Base-by-base conservation (phyloP, 352 stramenopile species). In the Pythium guiyangense region DNA sequence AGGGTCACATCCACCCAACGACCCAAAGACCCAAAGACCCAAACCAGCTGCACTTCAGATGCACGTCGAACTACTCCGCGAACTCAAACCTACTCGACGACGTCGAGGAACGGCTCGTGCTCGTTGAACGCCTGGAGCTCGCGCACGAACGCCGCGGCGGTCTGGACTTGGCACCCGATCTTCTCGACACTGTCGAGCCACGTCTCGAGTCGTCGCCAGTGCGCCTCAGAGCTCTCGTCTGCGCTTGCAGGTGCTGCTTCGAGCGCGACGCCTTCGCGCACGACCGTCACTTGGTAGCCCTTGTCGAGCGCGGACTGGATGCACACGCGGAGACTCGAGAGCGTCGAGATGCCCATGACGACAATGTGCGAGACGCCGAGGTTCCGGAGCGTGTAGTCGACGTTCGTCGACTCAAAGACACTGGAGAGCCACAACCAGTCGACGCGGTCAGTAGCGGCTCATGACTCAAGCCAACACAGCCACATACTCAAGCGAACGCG, bases 331-430 rank as follows among this genome's bases (percentile, higher is more conserved):
- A 97, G 71, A 66, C 86, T 95, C 8, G 82, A 71, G 39, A 96
- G 66, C 14, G 86, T 88, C 9, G 92, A 83, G 52, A 96, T 84
- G 18, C 90, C 90, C 46, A 79, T 64, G 27, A 97, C 62, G 6
- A 97, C 84, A 40, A 97, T 50, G 54, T 96, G 89, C 43, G 84
- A 80, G 46, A 96, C 66, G 48, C 76, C 76, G 25, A 97, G 72
- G 69, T 95, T 97, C 4, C 82, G 74, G 10, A 97, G 52, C n/a
- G 96, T 57, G 56, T 93, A 96, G 72, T 96, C 84, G 0, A 96
- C 51, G 66, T 97, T 97, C 4, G 90, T 97, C 8, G 83, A 75
- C 35, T 82, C 68, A 60, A 97, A 97, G 1, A 95, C 69, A 57
- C 85, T 96, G 52, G n/a, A n/a, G n/a, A n/a, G n/a, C n/a, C n/a